A percentile compares a stretch with the other conserved stretches of the same genome.
Conservation (phyloP, 495 filamentous ascomycete genomes). For the Neurospora sp. region DNA sequence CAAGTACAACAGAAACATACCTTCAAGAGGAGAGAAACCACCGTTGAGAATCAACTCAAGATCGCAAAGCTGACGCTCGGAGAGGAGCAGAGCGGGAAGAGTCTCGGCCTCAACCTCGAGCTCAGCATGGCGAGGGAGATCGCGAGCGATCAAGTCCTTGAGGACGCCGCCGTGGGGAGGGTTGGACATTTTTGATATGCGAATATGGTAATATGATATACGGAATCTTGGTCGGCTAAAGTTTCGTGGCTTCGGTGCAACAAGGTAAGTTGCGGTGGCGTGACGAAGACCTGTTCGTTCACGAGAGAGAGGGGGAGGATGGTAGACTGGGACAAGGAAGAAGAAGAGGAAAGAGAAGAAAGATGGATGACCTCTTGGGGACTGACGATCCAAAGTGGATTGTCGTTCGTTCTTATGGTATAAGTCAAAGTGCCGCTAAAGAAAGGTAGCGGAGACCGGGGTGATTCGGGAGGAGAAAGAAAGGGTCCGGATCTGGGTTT, state of each 20-base stretch:
- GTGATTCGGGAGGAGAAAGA: neutral
- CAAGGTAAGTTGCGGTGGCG: neutral
- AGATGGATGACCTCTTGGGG: neutral
- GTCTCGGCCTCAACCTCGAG: slow-evolving; percentile 76
- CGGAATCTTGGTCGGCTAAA: neutral
- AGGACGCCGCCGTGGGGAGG: slow-evolving; percentile 91
- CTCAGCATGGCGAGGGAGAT: slow-evolving; percentile 64
- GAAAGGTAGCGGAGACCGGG: neutral
- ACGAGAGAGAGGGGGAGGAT: neutral
- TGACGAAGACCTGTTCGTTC: neutral
- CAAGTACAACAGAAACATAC: slow-evolving; percentile 38
- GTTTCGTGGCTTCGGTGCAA: neutral
- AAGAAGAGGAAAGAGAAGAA: neutral
- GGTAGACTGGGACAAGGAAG: neutral
- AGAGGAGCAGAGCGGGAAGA: slow-evolving; percentile 73
- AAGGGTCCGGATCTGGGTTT: neutral
- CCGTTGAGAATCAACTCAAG: slow-evolving; percentile 92
- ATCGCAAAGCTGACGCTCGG: slow-evolving; percentile 93
- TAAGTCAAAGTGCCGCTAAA: neutral
- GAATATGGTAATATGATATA: neutral
- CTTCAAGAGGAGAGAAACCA: slow-evolving; percentile 94
- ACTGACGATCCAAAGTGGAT: neutral
- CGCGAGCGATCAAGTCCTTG: slow-evolving; percentile 91
- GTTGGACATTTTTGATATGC: slow-evolving; percentile 44
- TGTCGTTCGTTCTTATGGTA: neutral